These are phyloP conservation scores for Sanguinoderma infundibulare DNA, from an alignment of 1,284 basidiomycete genomes.

Conservation along the genomic window DNA sequence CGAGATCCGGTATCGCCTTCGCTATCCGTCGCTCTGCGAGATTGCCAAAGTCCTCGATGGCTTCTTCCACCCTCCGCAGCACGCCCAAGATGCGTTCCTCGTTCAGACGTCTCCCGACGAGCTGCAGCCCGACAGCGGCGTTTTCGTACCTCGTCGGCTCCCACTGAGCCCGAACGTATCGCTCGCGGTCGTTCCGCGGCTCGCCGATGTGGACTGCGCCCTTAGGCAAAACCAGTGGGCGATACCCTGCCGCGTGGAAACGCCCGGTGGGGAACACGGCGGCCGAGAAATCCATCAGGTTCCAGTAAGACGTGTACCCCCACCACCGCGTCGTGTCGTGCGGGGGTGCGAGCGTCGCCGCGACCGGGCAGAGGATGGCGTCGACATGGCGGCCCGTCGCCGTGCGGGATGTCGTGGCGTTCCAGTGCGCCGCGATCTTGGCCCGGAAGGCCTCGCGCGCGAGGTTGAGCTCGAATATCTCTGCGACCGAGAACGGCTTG, in stretches of 20 bases:
- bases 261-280: conserved; percentile 57
- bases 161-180: conserved; percentile 47
- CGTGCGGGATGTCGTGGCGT: conserved; percentile 46
- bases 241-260: conserved; percentile 28
- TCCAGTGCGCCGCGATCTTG: conserved; percentile 56
- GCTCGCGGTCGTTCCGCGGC: conserved; percentile 45
- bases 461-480: conserved; percentile 48
- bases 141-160: conserved; percentile 46
- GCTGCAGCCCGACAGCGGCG: conserved; percentile 50
- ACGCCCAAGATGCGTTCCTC: conserved; percentile 54
- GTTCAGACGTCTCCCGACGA: conserved; percentile 52
- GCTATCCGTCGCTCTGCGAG: conserved; percentile 1
- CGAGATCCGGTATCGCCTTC: background rate
- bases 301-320: conserved; percentile 61
- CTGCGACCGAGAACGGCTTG: conserved; percentile 42
- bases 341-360: conserved; percentile 53
- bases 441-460: conserved; percentile 49
- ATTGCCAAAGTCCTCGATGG: conserved; percentile 21
- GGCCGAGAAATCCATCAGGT: conserved; percentile 57
- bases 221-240: conserved; percentile 22
- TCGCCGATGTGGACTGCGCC: conserved; percentile 22
- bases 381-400: conserved; percentile 57
- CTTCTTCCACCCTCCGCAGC: conserved; percentile 46
- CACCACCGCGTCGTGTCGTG: conserved; percentile 56
- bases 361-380: conserved; percentile 56